Conservation (phyloP, 2,329 filamentous ascomycete species). For the Colletotrichum noveboracense region DNA sequence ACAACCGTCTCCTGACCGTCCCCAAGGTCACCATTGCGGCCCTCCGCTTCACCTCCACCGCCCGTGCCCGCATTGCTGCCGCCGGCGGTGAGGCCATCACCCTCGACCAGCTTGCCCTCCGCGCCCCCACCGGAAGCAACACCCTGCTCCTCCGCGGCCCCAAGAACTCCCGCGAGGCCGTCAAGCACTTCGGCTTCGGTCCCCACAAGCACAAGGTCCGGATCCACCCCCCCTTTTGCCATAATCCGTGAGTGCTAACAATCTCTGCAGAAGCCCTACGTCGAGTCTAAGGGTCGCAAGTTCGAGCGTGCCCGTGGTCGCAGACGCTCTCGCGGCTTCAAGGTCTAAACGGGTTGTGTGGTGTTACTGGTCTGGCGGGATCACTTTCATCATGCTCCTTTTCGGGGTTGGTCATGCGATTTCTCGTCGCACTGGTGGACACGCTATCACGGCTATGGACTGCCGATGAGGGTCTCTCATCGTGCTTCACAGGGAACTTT, state of each 20-base stretch:
- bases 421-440: conserved; percentile 3
- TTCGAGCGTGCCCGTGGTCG: conserved; percentile 99
- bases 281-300: conserved; percentile 99
- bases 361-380: background rate
- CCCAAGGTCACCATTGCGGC: conserved; percentile 95
- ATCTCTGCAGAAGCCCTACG: conserved; percentile 80
- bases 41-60: conserved; percentile 95
- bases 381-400: background rate
- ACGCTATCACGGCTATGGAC: background rate
- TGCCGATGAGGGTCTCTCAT: background rate
- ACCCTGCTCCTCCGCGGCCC: conserved; percentile 95
- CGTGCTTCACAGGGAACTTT: conserved; percentile 37
- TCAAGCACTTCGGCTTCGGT: conserved; percentile 99
- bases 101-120: conserved; percentile 94
- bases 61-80: conserved; percentile 89
- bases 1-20: conserved; percentile 89
- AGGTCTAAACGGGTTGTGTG: conserved; percentile 77
- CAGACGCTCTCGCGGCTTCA: conserved; percentile 98
- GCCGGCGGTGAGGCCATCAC: conserved; percentile 96
- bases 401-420: conserved; percentile 7
- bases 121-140: conserved; percentile 95
- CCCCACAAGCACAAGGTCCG: conserved; percentile 96
- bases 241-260: conserved; percentile 34
- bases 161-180: conserved; percentile 96
- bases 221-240: conserved; percentile 2